Evolutionary conservation across 345 rosid species (phyloP).

Genomic region (Salix brachista): DNA sequence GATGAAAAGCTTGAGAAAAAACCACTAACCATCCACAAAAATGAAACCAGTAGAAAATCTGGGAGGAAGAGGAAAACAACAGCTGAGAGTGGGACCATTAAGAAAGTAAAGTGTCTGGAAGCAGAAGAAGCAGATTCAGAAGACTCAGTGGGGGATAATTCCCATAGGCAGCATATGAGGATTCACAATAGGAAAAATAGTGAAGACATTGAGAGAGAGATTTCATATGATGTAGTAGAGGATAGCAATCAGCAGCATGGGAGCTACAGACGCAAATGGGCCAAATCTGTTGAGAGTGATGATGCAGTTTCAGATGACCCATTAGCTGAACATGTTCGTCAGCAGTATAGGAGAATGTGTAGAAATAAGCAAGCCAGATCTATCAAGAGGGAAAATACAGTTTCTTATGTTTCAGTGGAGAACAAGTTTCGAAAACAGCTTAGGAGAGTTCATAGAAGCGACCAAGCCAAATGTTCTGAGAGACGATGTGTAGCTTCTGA

Average conservation of each 20-base stretch:
- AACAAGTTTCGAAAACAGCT: slow-evolving; percentile 30
- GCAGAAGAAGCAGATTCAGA: slow-evolving; percentile 51
- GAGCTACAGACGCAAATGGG: slow-evolving; percentile 22
- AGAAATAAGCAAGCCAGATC: slow-evolving; percentile 30
- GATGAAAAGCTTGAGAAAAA: slow-evolving; percentile 50
- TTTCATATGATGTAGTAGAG: slow-evolving; percentile 37
- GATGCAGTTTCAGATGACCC: slow-evolving; percentile 32
- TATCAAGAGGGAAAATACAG: slow-evolving; percentile 42
- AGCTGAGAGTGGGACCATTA: slow-evolving; percentile 36
- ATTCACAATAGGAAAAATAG: slow-evolving; percentile 37
- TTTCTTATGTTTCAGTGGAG: slow-evolving; percentile 43
- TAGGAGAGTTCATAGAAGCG: slow-evolving; percentile 26
- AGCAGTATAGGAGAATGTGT: slow-evolving; percentile 23
- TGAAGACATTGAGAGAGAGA: slow-evolving; percentile 38
- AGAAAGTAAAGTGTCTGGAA: slow-evolving; percentile 40
- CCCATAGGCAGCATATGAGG: slow-evolving; percentile 37
- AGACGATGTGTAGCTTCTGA: slow-evolving; percentile 34
- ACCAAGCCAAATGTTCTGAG: slow-evolving; percentile 28
- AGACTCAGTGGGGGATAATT: slow-evolving; percentile 44
- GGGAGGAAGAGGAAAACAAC: slow-evolving; percentile 61
- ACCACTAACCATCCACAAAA: slow-evolving; percentile 29
- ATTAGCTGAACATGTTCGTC: slow-evolving; percentile 20
- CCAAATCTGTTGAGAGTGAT: slow-evolving; percentile 29
- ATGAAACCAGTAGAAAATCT: slow-evolving; percentile 44
- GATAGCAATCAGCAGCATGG: slow-evolving; percentile 32